Percentiles rank a stretch among this genome's conserved stretches.
These are phyloP conservation scores for Diaporthe destruens DNA, from an alignment of 2,329 filamentous ascomycete genomes.

Conservation along the genomic window DNA sequence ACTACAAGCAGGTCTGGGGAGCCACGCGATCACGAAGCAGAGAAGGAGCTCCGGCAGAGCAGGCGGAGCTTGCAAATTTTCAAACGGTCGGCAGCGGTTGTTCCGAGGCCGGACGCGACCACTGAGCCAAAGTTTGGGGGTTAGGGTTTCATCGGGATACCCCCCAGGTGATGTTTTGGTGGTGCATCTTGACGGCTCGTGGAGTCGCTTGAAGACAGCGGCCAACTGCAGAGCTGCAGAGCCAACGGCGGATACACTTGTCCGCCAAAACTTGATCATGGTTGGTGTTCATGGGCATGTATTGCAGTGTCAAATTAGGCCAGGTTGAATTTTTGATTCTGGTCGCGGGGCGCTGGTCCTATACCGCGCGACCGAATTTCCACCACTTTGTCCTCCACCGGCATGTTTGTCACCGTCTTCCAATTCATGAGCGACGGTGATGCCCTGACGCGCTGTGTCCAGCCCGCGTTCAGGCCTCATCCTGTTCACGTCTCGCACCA, in stretches of 20 bases:
- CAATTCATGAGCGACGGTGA: too few relatives aligned
- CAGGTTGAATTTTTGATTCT: background rate
- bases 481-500: background rate
- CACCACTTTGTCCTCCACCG: too few relatives aligned
- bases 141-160: background rate
- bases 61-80: slow-evolving; percentile 32
- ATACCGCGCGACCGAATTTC: background rate
- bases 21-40: slow-evolving; percentile 10
- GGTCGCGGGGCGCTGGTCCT: background rate
- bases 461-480: slow-evolving; percentile 5
- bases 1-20: background rate
- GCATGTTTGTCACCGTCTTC: background rate
- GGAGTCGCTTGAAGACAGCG: background rate
- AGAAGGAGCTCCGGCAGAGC: slow-evolving; percentile 5
- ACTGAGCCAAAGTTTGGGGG: background rate
- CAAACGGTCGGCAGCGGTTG: slow-evolving; percentile 3
- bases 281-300: background rate
- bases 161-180: background rate
- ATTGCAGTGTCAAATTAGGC: background rate
- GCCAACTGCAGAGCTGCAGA: too few relatives aligned
- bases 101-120: background rate
- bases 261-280: background rate
- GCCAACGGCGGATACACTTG: background rate
- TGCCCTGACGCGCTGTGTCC: background rate
- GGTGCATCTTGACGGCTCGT: background rate